These are phyloP conservation scores for Parmelia sp. DNA, from an alignment of 495 filamentous ascomycete species.

Conservation along the genomic window DNA sequence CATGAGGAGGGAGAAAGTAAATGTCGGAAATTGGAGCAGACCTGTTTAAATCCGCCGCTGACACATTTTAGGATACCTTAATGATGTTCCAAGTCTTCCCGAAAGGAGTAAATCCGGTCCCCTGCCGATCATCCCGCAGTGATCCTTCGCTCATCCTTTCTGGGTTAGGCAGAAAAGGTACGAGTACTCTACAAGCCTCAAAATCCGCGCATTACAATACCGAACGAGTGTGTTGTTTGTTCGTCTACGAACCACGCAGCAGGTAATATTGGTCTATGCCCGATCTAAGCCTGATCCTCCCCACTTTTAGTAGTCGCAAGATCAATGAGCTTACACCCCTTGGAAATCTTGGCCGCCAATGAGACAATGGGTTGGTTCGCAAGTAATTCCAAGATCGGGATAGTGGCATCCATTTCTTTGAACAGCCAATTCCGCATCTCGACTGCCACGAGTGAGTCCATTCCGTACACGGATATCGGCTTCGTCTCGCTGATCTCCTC, in stretches of 20 bases:
- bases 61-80: too few relatives aligned
- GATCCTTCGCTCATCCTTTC: too few relatives aligned
- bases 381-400: conserved; percentile 37
- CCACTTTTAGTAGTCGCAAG: not conserved
- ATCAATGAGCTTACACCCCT: not conserved
- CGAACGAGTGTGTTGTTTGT: not conserved
- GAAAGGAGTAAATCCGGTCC: not conserved
- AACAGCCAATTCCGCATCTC: conserved; percentile 39
- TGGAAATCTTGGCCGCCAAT: conserved; percentile 11
- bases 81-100: too few relatives aligned
- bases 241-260: not conserved
- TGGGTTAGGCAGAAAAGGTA: too few relatives aligned
- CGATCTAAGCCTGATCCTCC: not conserved
- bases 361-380: conserved; percentile 1
- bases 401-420: conserved; percentile 29
- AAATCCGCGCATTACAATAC: too few relatives aligned
- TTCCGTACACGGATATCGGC: conserved; percentile 28
- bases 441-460: conserved; percentile 39
- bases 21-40: too few relatives aligned
- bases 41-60: too few relatives aligned
- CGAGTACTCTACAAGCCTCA: too few relatives aligned
- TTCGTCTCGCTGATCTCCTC: conserved; percentile 14
- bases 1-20: not conserved
- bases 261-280: not conserved
- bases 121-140: too few relatives aligned